Evolutionary conservation across 2,329 filamentous ascomycete species (phyloP), one percentile per base, ranked within the genome.

Genomic region (Herpomyces periplanetae): DNA sequence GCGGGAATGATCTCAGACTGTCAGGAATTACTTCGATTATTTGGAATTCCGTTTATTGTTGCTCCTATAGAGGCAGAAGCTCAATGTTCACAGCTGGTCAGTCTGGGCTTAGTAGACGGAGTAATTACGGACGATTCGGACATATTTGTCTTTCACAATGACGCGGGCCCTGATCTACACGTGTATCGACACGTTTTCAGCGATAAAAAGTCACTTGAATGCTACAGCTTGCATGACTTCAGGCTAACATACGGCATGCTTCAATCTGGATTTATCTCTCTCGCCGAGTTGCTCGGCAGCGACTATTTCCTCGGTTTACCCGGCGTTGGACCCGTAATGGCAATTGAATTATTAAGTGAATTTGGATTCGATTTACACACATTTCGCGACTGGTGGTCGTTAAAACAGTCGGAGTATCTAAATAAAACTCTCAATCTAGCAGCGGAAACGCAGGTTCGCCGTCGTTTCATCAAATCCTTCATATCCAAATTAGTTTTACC

Each of bases 131-230:
- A 96, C 31, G 80, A 96, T 34, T 84, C 65, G 2, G 80, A 96
- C 43, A 84, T 62, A 1, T 96, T 96, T 32, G 51, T 96, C 1
- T 96, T 96, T 36, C 84, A 80, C 8, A 84, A 80, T 14, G n/a
- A n/a, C n/a, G n/a, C n/a, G n/a, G n/a, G n/a, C n/a, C n/a, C n/a
- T n/a, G n/a, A n/a, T n/a, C 96, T 71, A 0, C 51, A 75, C 8
- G 64, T 96, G 10, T 96, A 96, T 47, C 96, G 96, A 38, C 96
- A 96, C 43, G 85, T 96, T 71, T 96, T 96, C 47, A 96, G 88
- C 38, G 62, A 69, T 30, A 80, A 80, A 37, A 96, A 96, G 35
- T 85, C 69, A 30, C 80, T 96, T 16, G 80, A 96, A 40, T 91
- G 80, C 39, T 96, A 91, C 34, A 50, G 96, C 5, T 43, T 58